Base-by-base conservation (phyloP, 805 yeast species). In the Tetrapisispora namnaoensis region DNA sequence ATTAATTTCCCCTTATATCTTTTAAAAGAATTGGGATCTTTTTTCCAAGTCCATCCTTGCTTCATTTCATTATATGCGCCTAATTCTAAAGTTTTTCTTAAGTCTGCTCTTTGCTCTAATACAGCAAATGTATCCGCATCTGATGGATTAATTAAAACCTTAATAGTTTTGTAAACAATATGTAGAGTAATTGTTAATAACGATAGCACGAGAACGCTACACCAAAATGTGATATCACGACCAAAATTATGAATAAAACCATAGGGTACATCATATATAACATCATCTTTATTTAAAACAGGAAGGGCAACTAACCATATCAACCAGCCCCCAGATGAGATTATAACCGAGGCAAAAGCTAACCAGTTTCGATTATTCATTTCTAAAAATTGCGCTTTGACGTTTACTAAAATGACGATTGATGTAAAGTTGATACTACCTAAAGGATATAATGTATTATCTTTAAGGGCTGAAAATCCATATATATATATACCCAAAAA, bases 181-280 rank as follows among this genome's bases (percentile, higher is more conserved):
- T 93, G 98, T 51, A 85, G 68, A 37, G 80, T 65, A 14, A 86
- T 55, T 2, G 91, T 84, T 47, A 86, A 70, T 0, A 77, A 67
- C 1, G 72, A 63, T 18, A 85, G 61, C 1, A 81, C 73, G 30
- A 87, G 59, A 34, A 86, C 67, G 0, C 87, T 66, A 1, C 87
- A 86, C 98, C 98, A 93, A 79, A 89, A 91, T 0, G 86, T 74
- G n/a, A 72, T 63, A 61, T 93, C 97, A 20, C 55, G 66, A 21
- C 98, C 98, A 69, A 87, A 88, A 46, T 79, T 79, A 44, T 80
- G 66, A 50, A 74, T 72, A 44, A 93, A 70, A 2, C 93, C 95
- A 52, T 77, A 73, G 8, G 73, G 70, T 2, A 86, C 96, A 62
- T 77, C 86, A 65, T 78, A 89, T 14, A 86, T 46, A 60, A 77